Evolutionary conservation across 768 basidiomycete species (phyloP), one percentile per base, ranked within the genome.

Genomic region (Leccinum disarticulatum): DNA sequence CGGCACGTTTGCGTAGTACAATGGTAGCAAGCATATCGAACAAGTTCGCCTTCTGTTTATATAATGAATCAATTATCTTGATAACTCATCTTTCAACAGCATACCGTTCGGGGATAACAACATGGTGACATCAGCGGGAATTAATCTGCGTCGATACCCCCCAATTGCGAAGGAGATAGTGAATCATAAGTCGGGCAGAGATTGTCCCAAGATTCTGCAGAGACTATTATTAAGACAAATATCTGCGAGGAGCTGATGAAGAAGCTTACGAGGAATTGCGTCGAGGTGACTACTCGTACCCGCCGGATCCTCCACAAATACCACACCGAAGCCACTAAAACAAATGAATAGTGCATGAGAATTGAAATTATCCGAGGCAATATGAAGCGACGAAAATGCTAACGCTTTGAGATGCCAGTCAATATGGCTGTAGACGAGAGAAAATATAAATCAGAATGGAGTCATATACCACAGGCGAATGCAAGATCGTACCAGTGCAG

Each of bases 381-480:
- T n/a, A 14, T 11, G 6, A 22, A 36, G 4, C 9, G 3, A 7
- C 33, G 22, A 30, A 46, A 36, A 36, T 11, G 58, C 70, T 50
- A 17, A 69, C 71, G 61, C 64, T 46, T 67, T 61, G 0, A 71
- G 52, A 50, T 72, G 71, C 71, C 70, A 72, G 27, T 73, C 71
- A 22, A 22, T 22, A 22, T 22, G 22, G 22, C 22, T 22, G 22
- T 22, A 22, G 25, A 25, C 33, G 13, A 35, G 33, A 35, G 33
- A 35, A 13, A 35, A 6, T 35, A 28, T 6, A 13, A 13, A 6
- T 17, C 35, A 2, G 22, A 22, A 14, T n/a, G 22, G 3, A 25
- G 28, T 46, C n/a, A 3, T 14, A 17, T 1, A 17, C 17, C n/a
- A 25, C 7, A 9, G 15, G 4, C 6, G 14, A 25, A 1, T 47